Base-by-base conservation (phyloP, 2,329 filamentous ascomycete species). In the Monilinia polystroma region DNA sequence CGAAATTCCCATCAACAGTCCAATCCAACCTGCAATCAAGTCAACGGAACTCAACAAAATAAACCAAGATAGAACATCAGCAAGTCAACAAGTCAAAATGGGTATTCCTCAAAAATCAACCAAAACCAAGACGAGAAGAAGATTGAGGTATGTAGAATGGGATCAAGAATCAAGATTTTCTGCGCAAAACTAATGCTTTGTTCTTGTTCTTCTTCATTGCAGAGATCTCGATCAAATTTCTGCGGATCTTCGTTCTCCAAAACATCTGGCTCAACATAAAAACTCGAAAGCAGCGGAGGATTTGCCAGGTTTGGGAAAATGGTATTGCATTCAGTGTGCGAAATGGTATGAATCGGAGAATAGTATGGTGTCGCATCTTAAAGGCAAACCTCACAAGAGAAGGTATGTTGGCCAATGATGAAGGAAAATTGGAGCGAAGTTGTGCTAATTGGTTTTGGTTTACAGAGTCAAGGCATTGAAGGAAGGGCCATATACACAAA, bases 181-280 rank as follows among this genome's bases (percentile, higher is more conserved):
- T 43, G 6, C 29, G 51, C 54, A 57, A 68, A 60, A 65, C 63
- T 64, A 64, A 64, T 26, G 10, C 49, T n/a, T 26, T 43, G 23
- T 23, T 23, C 23, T 23, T 23, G 23, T 23, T 23, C 23, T 23
- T 23, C 23, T 23, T 23, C 23, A 23, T 23, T 66, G 74, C 75
- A 95, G 95, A 79, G 94, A 96, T 79, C 84, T 97, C 75, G 95
- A 99, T 79, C 93, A 98, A 80, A 87, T 98, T 78, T 88, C 93
- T 76, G 87, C 88, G 71, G 95, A 99, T 78, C 80, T 97, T 66
- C 81, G 84, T 70, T 90, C 89, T 43, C 85, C 91, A 26, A 90
- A 89, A 77, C 93, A 98, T 76, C 86, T 99, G 45, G 81, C 87
- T 57, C 86, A 91, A 71, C 93, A 89, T 82, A 90, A 93, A 76